A percentile compares a stretch with the other conserved stretches of the same genome.
Conservation (phyloP, 2,329 filamentous ascomycete genomes). For the Calonectria pseudoturangicola region DNA sequence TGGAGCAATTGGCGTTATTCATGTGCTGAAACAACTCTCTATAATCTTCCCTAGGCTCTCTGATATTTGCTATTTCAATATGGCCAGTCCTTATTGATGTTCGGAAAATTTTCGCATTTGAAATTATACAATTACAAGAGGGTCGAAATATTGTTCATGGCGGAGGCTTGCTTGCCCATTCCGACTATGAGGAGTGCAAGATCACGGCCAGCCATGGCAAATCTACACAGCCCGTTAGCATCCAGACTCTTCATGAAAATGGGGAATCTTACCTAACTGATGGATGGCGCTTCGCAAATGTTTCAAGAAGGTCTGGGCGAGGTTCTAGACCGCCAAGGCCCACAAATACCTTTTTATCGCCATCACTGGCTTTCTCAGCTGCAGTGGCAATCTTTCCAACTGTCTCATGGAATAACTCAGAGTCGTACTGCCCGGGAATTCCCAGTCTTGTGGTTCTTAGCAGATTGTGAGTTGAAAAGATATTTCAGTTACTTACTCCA, state of each 20-base stretch:
- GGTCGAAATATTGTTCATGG: neutral
- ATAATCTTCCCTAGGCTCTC: no score
- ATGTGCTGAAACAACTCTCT: no score
- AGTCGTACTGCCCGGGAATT: slow-evolving; percentile 10
- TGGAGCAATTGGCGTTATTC: no score
- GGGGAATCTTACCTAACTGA: neutral
- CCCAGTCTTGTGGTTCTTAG: neutral
- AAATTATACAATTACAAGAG: neutral
- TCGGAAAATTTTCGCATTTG: no score
- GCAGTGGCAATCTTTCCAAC: slow-evolving; percentile 1
- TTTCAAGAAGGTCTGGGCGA: slow-evolving; percentile 15
- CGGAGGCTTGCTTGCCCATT: slow-evolving; percentile 7
- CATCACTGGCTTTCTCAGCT: neutral
- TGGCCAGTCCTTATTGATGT: no score
- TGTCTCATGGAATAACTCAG: neutral
- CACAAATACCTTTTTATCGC: slow-evolving; percentile 2
- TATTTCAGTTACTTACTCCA: neutral
- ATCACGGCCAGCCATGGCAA: slow-evolving; percentile 12
- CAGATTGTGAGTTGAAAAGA: no score
- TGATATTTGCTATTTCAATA: no score
- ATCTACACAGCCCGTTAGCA: neutral
- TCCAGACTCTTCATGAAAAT: no score
- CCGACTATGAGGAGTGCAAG: neutral
- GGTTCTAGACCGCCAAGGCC: slow-evolving; percentile 7
- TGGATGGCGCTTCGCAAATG: neutral